Evolutionary conservation across 257 asterid genomes (phyloP).

Genomic region (Nicotiana noctiflora): DNA sequence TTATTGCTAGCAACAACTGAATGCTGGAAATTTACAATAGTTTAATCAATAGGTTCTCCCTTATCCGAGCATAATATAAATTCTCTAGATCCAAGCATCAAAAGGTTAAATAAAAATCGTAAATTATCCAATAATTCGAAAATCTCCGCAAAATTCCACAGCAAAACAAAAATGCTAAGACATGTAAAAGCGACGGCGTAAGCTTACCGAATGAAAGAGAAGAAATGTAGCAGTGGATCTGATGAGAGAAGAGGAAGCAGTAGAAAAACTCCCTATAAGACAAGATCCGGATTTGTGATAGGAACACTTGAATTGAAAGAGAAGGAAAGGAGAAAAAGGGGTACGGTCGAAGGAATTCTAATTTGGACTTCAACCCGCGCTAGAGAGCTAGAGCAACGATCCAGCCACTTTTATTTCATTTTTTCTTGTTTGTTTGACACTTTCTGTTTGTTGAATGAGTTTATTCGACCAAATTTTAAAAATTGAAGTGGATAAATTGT

Average conservation of each 20-base stretch:
- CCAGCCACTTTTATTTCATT: no score
- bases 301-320: no score
- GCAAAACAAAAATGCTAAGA: not conserved
- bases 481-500: no score
- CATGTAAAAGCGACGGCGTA: not conserved
- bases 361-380: no score
- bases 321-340: no score
- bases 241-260: not conserved
- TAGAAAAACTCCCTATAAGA: no score
- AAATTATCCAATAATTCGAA: not conserved
- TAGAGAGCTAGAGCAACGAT: no score
- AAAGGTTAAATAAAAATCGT: not conserved
- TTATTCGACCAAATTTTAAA: no score
- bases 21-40: not conserved
- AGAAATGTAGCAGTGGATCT: conserved; percentile 1
- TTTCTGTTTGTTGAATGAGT: no score
- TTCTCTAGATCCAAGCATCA: conserved; percentile 7
- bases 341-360: no score
- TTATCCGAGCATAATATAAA: not conserved
- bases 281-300: no score
- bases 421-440: no score
- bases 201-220: not conserved
- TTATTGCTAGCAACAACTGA: not conserved
- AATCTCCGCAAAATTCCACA: not conserved
- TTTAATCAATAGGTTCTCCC: not conserved